Percentiles rank a stretch among this genome's conserved stretches.
These are phyloP conservation scores for Coniochaeta hoffmannii DNA, from an alignment of 2,329 filamentous ascomycete species.

Conservation along the genomic window DNA sequence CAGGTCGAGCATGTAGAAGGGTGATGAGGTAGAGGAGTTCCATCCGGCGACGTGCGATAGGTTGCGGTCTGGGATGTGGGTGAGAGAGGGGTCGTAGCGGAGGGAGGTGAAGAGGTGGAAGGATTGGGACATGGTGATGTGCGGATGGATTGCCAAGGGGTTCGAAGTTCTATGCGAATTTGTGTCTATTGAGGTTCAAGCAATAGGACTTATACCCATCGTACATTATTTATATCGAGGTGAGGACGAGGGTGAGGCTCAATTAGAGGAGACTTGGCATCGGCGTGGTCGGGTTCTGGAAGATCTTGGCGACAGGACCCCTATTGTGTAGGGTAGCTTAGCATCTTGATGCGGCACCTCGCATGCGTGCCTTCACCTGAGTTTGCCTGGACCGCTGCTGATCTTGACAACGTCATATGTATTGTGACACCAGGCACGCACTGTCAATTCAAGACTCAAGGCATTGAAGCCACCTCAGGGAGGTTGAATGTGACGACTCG, in stretches of 20 bases:
- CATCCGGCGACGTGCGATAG: conserved; percentile 38
- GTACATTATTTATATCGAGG: neutral
- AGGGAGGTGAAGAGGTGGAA: conserved; percentile 65
- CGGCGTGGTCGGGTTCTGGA: neutral
- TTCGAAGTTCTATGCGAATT: no score
- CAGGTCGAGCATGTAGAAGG: conserved; percentile 72
- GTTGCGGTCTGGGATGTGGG: conserved; percentile 27
- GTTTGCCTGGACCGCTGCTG: no score
- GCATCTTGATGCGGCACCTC: no score
- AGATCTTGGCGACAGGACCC: neutral
- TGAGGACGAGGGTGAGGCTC: neutral
- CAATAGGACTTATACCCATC: no score
- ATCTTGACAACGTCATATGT: no score
- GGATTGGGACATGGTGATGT: conserved; percentile 17
- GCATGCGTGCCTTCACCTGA: no score
- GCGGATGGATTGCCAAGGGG: no score
- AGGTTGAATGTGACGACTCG: no score
- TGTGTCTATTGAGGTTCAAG: no score
- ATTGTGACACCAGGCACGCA: no score
- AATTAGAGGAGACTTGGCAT: neutral
- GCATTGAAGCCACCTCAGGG: no score
- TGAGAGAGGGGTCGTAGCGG: conserved; percentile 59
- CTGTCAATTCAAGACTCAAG: no score
- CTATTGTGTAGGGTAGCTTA: neutral
- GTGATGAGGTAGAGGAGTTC: conserved; percentile 46